These are phyloP conservation scores for Mucor circinelloides DNA, from an alignment of 371 early-diverging fungal genomes.

Conservation along the genomic window DNA sequence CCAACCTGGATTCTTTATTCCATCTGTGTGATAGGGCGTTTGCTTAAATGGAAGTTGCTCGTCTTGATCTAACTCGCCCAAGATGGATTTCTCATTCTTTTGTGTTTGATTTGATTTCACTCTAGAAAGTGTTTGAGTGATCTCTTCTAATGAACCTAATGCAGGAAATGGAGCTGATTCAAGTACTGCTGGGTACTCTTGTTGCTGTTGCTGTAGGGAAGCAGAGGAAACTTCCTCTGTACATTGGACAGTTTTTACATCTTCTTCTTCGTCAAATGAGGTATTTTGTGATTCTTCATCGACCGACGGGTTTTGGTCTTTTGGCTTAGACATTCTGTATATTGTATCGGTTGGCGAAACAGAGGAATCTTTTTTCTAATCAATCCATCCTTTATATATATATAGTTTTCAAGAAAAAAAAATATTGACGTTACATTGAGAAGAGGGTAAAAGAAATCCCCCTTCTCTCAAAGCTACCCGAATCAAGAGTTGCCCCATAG, in stretches of 20 bases:
- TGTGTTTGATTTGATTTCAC: slow-evolving; percentile 15
- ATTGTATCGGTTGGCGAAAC: neutral
- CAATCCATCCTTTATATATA: neutral
- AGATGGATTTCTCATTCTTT: slow-evolving; percentile 5
- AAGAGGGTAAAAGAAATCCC: slow-evolving; percentile 6
- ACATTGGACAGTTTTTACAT: neutral
- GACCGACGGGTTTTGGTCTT: neutral
- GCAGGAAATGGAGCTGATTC: slow-evolving; percentile 45
- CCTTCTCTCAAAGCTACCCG: neutral
- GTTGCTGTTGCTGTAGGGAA: neutral
- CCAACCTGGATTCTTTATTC: slow-evolving; percentile 47
- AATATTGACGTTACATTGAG: neutral
- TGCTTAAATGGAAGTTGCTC: slow-evolving; percentile 15
- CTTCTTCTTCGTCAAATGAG: neutral
- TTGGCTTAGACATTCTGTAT: neutral
- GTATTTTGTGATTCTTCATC: neutral
- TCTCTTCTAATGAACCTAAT: slow-evolving; percentile 36
- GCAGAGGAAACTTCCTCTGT: neutral
- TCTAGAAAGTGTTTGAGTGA: slow-evolving; percentile 37
- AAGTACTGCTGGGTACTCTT: slow-evolving; percentile 31
- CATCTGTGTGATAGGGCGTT: slow-evolving; percentile 34
- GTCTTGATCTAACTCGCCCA: neutral
- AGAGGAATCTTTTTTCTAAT: neutral
- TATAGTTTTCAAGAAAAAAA: neutral
- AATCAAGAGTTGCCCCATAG: neutral